Evolutionary conservation across 208 protist species (phyloP).

Genomic region (Crithidia mellificae): DNA sequence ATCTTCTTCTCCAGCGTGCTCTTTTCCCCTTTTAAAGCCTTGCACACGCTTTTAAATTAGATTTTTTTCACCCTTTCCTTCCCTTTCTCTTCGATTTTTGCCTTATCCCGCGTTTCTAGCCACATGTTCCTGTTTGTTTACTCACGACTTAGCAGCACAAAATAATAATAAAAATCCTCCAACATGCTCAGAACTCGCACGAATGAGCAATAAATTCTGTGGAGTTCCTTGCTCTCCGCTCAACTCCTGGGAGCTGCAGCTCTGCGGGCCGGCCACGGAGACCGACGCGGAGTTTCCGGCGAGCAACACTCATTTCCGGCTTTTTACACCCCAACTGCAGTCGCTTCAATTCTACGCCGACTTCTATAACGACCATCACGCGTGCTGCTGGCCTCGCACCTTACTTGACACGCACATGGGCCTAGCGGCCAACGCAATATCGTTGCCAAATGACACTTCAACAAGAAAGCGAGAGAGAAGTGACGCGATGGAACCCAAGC

Average conservation of each 20-base stretch:
- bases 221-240: conserved; percentile 26
- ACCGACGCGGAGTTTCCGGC: too few species aligned
- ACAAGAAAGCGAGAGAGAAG: too few species aligned
- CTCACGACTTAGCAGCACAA: too few species aligned
- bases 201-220: conserved; percentile 11
- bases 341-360: conserved; percentile 27
- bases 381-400: conserved; percentile 65
- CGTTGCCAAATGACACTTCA: too few species aligned
- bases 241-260: conserved; percentile 23
- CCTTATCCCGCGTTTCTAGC: too few species aligned
- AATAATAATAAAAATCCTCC: too few species aligned
- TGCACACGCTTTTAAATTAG: too few species aligned
- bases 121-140: too few species aligned
- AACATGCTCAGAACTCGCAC: not conserved
- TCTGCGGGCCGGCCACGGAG: not conserved
- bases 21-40: too few species aligned
- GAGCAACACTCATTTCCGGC: not conserved
- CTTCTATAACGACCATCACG: conserved; percentile 40
- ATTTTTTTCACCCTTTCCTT: too few species aligned
- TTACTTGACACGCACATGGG: conserved; percentile 42
- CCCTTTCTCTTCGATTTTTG: too few species aligned
- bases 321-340: conserved; percentile 11
- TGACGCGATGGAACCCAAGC: not conserved
- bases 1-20: too few species aligned
- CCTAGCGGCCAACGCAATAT: conserved; percentile 6